Evolutionary conservation across 2,329 filamentous ascomycete species (phyloP), one percentile per base, ranked within the genome.

Genomic region (Monascus ruber): DNA sequence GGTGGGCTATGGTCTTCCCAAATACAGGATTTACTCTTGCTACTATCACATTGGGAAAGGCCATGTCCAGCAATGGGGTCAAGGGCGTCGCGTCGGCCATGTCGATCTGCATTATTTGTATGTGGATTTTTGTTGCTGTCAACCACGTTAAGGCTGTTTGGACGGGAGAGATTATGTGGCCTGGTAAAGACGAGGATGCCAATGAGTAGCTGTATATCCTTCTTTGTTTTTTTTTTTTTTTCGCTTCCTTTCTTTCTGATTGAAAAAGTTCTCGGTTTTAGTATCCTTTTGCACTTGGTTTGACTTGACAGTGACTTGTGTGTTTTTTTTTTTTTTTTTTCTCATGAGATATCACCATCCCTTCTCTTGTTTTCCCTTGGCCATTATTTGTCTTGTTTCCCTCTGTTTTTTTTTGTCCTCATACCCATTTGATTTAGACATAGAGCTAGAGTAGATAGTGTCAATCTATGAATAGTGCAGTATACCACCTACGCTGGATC

Each of bases 1-100:
- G 76, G 77, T 79, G 74, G 69, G 74, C 75, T 5, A 78, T 79
- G 55, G 71, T 82, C 28, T 82, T 81, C 50, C 77, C 78, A 5
- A 81, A 81, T 42, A 75, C 73, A 1, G 78, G 77, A 0, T 72
- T 81, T 37, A 76, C 73, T 1, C 63, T 81, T 31, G 72, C 75
- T 1, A 71, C 71, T 4, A 76, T 81, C 32, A 64, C 73, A 9
- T 61, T 79, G 34, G 77, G 72, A 2, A 65, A 66, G n/a, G 66
- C 59, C 0, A 59, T 79, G 7, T 56, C 65, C 1, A 80, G 73
- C 48, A 44, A 63, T 0, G 72, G 65, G 0, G 59, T 81, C n/a
- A 52, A 70, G 51, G 72, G 71, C 37, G 60, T 79, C 24, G 68
- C 69, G 2, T 72, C 70, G 10, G 74, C 69, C 11, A 66, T 80